phyloP scores from a whole-genome alignment of 2,329 filamentous ascomycete genomes.

The Talaromyces pinophilus region DNA sequence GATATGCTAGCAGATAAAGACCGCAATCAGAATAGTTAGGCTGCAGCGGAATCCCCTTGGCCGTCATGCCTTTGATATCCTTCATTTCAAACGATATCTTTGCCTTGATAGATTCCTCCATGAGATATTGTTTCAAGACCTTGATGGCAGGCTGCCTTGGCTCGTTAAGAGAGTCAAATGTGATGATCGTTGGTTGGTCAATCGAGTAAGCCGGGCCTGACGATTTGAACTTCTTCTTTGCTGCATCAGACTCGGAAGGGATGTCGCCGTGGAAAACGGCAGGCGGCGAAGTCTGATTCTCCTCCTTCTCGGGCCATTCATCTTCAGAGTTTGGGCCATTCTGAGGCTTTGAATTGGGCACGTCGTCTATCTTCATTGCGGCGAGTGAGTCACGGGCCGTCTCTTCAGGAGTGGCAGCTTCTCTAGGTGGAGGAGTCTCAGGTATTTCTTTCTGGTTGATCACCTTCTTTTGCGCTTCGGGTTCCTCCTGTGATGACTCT shows the following conservation, averaged over 20 bases:
- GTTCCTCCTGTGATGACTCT: conserved; percentile 7
- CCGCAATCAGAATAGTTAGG: conserved; percentile 88
- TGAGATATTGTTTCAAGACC: conserved; percentile 74
- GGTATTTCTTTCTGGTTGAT: conserved; percentile 31
- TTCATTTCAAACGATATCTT: conserved; percentile 51
- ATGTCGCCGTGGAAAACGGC: conserved; percentile 25
- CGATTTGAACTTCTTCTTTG: conserved; percentile 34
- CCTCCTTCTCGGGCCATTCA: conserved; percentile 37
- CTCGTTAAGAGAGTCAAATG: conserved; percentile 79
- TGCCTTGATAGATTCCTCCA: conserved; percentile 69
- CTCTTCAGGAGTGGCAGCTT: conserved; percentile 29
- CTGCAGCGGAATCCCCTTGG: conserved; percentile 75
- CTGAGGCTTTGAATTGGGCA: conserved; percentile 6
- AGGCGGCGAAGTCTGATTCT: conserved; percentile 28
- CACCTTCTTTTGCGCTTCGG: conserved; percentile 22
- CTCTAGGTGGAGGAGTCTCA: conserved; percentile 31
- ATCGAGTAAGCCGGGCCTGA: conserved; percentile 43
- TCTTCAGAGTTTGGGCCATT: conserved; percentile 24
- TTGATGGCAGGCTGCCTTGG: conserved; percentile 65
- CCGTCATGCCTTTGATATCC: conserved; percentile 63
- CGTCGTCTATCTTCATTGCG: conserved; percentile 35
- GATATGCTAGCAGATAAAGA: conserved; percentile 79
- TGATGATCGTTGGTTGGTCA: conserved; percentile 71
- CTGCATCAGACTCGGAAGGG: conserved; percentile 20
- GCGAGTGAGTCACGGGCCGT: conserved; percentile 30